These are phyloP conservation scores for Thielaviopsis punctulata DNA, from an alignment of 2,329 filamentous ascomycete species.

Conservation along the genomic window DNA sequence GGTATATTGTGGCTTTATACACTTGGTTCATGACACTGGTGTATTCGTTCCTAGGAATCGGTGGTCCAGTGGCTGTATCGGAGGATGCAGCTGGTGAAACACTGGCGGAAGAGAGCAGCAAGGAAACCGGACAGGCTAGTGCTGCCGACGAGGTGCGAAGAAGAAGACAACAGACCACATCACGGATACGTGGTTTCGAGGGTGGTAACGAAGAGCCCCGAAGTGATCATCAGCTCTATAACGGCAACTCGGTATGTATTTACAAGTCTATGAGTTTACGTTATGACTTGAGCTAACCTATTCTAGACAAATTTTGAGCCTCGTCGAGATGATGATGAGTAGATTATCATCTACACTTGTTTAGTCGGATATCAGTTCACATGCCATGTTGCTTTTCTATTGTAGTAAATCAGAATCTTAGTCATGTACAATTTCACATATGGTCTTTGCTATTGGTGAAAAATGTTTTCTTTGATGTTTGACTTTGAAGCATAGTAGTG, in stretches of 20 bases:
- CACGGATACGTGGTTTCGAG: conserved; percentile 15
- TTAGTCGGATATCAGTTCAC: conserved; percentile 14
- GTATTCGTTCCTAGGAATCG: conserved; percentile 1
- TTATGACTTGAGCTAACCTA: background rate
- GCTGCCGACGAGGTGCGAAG: conserved; percentile 5
- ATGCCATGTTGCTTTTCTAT: background rate
- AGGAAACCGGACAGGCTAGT: background rate
- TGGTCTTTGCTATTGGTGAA: no score
- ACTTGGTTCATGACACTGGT: conserved; percentile 18
- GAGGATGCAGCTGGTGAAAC: background rate
- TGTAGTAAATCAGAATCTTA: background rate
- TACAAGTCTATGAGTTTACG: background rate
- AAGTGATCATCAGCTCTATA: conserved; percentile 60
- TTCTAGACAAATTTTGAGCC: conserved; percentile 50
- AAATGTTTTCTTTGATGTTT: background rate
- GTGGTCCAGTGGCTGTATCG: background rate
- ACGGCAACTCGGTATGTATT: conserved; percentile 60
- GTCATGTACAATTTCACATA: no score
- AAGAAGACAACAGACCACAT: conserved; percentile 5
- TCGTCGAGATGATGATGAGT: conserved; percentile 40
- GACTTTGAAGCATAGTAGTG: background rate
- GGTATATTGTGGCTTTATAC: conserved; percentile 20
- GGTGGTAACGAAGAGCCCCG: conserved; percentile 25
- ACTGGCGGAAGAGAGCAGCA: conserved; percentile 14
- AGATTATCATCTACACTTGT: conserved; percentile 14